Evolutionary conservation across 306 rosid genomes (phyloP).

Genomic region (Gastrolobium bilobum): DNA sequence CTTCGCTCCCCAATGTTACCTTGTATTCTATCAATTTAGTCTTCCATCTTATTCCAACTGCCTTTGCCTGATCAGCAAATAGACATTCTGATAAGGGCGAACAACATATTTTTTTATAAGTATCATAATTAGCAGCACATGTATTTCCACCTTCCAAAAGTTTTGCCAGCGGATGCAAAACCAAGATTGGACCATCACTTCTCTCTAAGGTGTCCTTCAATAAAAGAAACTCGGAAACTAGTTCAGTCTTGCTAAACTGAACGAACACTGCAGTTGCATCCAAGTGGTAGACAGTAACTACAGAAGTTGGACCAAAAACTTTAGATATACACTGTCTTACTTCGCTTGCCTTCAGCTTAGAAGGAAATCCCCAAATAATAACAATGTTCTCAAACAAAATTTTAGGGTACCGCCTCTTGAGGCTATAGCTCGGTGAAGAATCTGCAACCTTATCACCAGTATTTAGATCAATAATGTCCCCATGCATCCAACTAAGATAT

Average conservation of each 20-base stretch:
- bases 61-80: constrained; percentile 88
- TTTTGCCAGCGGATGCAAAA: constrained; percentile 75
- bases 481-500: constrained; percentile 81
- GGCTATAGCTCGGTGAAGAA: constrained; percentile 45
- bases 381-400: constrained; percentile 75
- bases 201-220: constrained; percentile 79
- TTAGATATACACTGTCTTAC: constrained; percentile 70
- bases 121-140: constrained; percentile 75
- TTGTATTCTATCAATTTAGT: constrained; percentile 55
- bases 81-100: constrained; percentile 66
- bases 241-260: constrained; percentile 68
- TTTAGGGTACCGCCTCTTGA: constrained; percentile 55
- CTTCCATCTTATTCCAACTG: constrained; percentile 64
- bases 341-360: constrained; percentile 69
- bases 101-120: constrained; percentile 77
- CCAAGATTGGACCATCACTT: constrained; percentile 64
- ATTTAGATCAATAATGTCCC: constrained; percentile 78
- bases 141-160: constrained; percentile 80
- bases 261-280: constrained; percentile 81
- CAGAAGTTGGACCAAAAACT: constrained; percentile 69
- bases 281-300: constrained; percentile 73
- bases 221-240: constrained; percentile 73
- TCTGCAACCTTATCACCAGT: constrained; percentile 65
- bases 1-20: constrained; percentile 37
- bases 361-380: constrained; percentile 82